These are phyloP conservation scores for Metschnikowia kunwiensis DNA, from an alignment of 805 yeast species.

Conservation along the genomic window DNA sequence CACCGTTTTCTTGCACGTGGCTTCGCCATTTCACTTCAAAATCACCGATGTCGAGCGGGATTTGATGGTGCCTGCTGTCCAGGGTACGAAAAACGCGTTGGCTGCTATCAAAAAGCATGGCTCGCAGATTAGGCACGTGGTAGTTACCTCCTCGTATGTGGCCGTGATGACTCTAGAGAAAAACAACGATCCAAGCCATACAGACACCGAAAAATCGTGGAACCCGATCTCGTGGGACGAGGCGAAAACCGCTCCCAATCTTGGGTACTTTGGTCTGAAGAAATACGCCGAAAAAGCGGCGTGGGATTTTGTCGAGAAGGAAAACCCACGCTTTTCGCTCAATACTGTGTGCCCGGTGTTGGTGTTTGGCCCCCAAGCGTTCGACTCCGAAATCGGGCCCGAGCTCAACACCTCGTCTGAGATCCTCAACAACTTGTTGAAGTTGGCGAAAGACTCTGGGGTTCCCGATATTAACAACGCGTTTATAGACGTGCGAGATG, in stretches of 20 bases:
- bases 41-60: slow-evolving; percentile 46
- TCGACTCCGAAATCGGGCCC: slow-evolving; percentile 28
- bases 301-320: slow-evolving; percentile 28
- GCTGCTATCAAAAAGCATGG: slow-evolving; percentile 14
- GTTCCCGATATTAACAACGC: slow-evolving; percentile 25
- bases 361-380: slow-evolving; percentile 28
- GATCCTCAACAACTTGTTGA: slow-evolving; percentile 40
- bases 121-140: slow-evolving; percentile 11
- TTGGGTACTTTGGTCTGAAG: slow-evolving; percentile 39
- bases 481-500: slow-evolving; percentile 23
- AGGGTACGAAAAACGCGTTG: slow-evolving; percentile 18
- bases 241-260: slow-evolving; percentile 17
- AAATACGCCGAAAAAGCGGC: slow-evolving; percentile 35
- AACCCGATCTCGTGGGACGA: slow-evolving; percentile 52
- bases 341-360: slow-evolving; percentile 26
- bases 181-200: slow-evolving; percentile 27
- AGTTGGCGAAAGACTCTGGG: slow-evolving; percentile 19
- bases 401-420: slow-evolving; percentile 35
- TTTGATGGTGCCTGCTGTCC: slow-evolving; percentile 52
- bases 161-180: slow-evolving; percentile 12
- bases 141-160: slow-evolving; percentile 14
- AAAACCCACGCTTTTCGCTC: slow-evolving; percentile 38
- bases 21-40: slow-evolving; percentile 55
- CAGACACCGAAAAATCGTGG: slow-evolving; percentile 43
- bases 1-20: slow-evolving; percentile 55